Evolutionary conservation across 1,284 basidiomycete genomes (phyloP).

Genomic region (Microbotryum intermedium): DNA sequence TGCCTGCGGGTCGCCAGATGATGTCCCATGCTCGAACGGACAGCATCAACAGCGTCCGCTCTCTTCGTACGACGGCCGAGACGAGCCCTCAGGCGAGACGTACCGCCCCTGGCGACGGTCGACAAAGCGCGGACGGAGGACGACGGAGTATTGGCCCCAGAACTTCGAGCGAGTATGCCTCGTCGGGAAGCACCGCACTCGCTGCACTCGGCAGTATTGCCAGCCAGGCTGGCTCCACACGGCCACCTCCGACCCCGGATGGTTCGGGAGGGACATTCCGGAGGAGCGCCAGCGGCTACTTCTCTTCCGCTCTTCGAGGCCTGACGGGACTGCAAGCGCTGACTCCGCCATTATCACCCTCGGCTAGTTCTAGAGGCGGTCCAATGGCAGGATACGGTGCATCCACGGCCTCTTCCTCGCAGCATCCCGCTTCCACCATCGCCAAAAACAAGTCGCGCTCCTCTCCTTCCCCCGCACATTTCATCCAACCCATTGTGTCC

Average conservation of each 20-base stretch:
- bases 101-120: not conserved
- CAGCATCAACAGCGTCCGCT: conserved; percentile 11
- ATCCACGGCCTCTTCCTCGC: not conserved
- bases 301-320: conserved; percentile 16
- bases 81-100: conserved; percentile 2
- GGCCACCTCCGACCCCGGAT: not conserved
- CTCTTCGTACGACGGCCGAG: conserved; percentile 1
- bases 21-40: not conserved
- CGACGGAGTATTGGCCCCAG: not conserved
- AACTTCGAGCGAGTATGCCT: not conserved
- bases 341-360: conserved; percentile 20
- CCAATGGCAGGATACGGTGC: not conserved
- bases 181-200: conserved; percentile 4
- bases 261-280: too few species aligned
- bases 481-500: conserved; percentile 17
- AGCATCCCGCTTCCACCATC: not conserved
- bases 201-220: conserved; percentile 19
- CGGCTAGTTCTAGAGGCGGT: not conserved
- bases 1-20: too few species aligned
- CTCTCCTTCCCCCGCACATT: conserved; percentile 7
- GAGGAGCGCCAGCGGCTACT: conserved; percentile 27
- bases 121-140: not conserved
- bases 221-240: not conserved
- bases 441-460: conserved; percentile 5
- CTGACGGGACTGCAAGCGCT: conserved; percentile 9